Base-by-base conservation (phyloP, 805 yeast species). In the Yarrowia porcina region DNA sequence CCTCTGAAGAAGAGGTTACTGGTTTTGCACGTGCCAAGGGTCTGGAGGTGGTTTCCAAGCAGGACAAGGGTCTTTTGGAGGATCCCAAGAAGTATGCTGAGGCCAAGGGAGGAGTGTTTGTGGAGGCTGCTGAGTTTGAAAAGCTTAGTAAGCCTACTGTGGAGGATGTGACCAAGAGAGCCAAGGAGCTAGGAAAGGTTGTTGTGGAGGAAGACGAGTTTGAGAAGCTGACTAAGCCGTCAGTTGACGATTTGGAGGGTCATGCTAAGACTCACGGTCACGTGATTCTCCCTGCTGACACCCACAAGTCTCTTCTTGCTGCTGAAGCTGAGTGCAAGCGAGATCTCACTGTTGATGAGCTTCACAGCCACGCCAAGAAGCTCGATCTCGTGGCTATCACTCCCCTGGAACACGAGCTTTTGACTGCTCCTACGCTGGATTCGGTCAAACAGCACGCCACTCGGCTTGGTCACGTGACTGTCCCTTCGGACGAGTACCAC, bases 401-500 rank as follows among this genome's bases (percentile, higher is more conserved):
- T 2, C 15, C 27, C 1, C 2, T 11, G 4, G 61, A 39, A n/a
- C 21, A 30, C 23, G 61, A 38, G 30, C 18, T 21, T 3, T 21
- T 56, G 28, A 38, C 61, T 9, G 20, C 36, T 21, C 61, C 61
- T n/a, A 12, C 35, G 0, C 28, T 56, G 28, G 61, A 56, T 9
- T 28, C 61, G 2, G 38, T 56, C 38, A 56, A 56, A 17, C 47
- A 39, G 15, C 61, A 41, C n/a, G 61, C 61, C 15, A 28, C 49
- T 9, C 47, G 39, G 0, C 20, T 67, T 66, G 63, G 67, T 15
- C 61, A 56, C 21, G 49, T 69, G 20, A 70, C 72, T 1, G 38
- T 75, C 8, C 69, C 71, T 1, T 61, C 63, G 2, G 67, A 63
- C 15, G 66, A 69, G 54, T 69, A 65, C 63, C 66, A 68, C 44